Base-by-base conservation (phyloP, 1,284 basidiomycete genomes). In the Takashimella koratensis region DNA sequence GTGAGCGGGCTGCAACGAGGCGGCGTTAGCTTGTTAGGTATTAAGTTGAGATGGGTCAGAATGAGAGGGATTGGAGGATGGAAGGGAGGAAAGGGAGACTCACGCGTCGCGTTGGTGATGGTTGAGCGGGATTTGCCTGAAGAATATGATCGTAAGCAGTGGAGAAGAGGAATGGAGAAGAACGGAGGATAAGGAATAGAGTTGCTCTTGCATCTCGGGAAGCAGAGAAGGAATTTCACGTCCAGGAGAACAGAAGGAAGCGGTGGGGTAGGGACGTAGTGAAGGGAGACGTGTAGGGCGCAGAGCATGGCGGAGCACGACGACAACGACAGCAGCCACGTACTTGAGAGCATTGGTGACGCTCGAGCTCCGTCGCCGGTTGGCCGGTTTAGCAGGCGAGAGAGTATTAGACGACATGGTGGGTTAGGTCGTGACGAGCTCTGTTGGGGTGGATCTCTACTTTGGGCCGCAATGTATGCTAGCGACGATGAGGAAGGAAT, bases 81-180 rank as follows among this genome's bases (percentile, higher is more conserved):
- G 16, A 36, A 36, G 16, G 16, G 16, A 36, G 16, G 16, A 36
- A 36, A 36, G 30, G 16, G 30, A 36, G 20, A 53, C 58, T 49
- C 36, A 60, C 58, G 36, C 42, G 23, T 24, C 16, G 10, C 36
- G 40, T 22, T 54, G 52, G 40, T 65, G 62, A 43, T 68, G 60
- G 52, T 71, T 69, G 24, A 73, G 56, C 3, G 71, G 71, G 36
- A 71, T 62, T 51, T 68, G 68, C n/a, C 70, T 73, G 48, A 42
- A 45, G n/a, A n/a, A n/a, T n/a, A n/a, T n/a, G n/a, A n/a, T n/a
- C n/a, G n/a, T n/a, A n/a, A n/a, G n/a, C n/a, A n/a, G n/a, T n/a
- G n/a, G n/a, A n/a, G n/a, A n/a, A n/a, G n/a, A n/a, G 56, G 43
- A 43, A 36, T 47, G 30, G 25, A 24, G 40, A 47, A n/a, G n/a